Conservation (phyloP, 2,329 filamentous ascomycete species). For the Sarocladium kiliense region DNA sequence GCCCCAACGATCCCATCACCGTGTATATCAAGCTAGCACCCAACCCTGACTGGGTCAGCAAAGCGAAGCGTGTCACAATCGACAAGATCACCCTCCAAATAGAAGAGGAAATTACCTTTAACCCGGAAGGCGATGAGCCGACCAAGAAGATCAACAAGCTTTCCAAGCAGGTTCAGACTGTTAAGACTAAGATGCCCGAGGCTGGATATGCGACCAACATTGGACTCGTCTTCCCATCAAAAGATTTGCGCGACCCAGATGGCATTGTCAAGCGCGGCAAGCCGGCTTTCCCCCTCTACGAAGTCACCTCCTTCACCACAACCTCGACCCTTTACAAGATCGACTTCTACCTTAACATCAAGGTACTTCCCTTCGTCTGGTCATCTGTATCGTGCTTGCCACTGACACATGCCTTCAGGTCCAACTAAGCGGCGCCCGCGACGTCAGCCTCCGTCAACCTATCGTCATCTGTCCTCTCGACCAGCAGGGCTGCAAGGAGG, state of each 20-base stretch:
- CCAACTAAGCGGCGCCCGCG: constrained; percentile 78
- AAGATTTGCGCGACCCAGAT: constrained; percentile 80
- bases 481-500: constrained; percentile 92
- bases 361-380: constrained; percentile 57
- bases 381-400: background rate
- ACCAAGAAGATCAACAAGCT: constrained; percentile 84
- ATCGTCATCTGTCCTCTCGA: constrained; percentile 96
- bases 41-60: constrained; percentile 85
- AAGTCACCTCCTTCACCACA: constrained; percentile 87
- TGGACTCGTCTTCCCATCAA: constrained; percentile 83
- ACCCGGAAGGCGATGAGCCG: constrained; percentile 94
- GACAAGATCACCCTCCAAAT: constrained; percentile 90
- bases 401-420: constrained; percentile 51
- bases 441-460: constrained; percentile 83
- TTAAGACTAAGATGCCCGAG: constrained; percentile 83
- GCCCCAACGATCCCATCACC: constrained; percentile 88
- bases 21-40: constrained; percentile 93
- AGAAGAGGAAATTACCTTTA: constrained; percentile 98
- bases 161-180: constrained; percentile 73
- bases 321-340: constrained; percentile 95
- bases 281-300: constrained; percentile 82
- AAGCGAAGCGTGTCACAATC: constrained; percentile 88
- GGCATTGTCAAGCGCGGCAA: constrained; percentile 83
- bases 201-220: constrained; percentile 90
- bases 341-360: constrained; percentile 92